Base-by-base conservation (phyloP, 225 moss, liverwort and hornwort species). In the Bryum argenteum region DNA sequence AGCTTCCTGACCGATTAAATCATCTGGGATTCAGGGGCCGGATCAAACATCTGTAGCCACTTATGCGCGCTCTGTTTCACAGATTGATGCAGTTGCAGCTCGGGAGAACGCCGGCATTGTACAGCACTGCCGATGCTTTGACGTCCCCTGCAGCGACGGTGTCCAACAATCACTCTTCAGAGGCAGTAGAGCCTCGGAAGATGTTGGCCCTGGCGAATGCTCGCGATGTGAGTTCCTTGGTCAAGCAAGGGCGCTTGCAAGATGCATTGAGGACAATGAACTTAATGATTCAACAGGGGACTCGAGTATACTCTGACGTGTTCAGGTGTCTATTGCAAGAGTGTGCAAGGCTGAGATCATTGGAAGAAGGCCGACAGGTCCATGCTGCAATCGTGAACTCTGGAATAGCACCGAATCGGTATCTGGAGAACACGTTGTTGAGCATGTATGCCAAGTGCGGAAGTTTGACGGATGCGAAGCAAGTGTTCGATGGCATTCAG, bases 381-480 rank as follows among this genome's bases (percentile, higher is more conserved):
- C 88, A 88, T 71, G 74, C 58, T 60, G 75, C 78, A 61, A 85
- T 86, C 42, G 18, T 54, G 38, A 73, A 71, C 61, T 79, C 73
- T 68, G 86, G 86, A 20, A 80, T 86, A 33, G 73, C 78, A 54
- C 73, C 86, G 1, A 85, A 76, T 10, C 64, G 82, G 63, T 85
- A 85, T 42, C 73, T 89, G 26, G 86, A 85, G 48, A 89, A 85
- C 56, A 83, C 88, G 20, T 48, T 89, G 10, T 38, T 89, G 71
- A 85, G 78, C 24, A 86, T 86, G 88, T 86, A 86, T 44, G 86
- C 88, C 43, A 89, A 89, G 54, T 86, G 88, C 54, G 83, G 83
- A 57, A 85, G 78, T 64, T 58, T 85, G 63, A 54, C 43, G 22
- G 83, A 83, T 75, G 88, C 88, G 40, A 78, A 62, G 52, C 55